Evolutionary conservation across 2,329 filamentous ascomycete species (phyloP), one percentile per base, ranked within the genome.

Genomic region (Fusarium papillatum): DNA sequence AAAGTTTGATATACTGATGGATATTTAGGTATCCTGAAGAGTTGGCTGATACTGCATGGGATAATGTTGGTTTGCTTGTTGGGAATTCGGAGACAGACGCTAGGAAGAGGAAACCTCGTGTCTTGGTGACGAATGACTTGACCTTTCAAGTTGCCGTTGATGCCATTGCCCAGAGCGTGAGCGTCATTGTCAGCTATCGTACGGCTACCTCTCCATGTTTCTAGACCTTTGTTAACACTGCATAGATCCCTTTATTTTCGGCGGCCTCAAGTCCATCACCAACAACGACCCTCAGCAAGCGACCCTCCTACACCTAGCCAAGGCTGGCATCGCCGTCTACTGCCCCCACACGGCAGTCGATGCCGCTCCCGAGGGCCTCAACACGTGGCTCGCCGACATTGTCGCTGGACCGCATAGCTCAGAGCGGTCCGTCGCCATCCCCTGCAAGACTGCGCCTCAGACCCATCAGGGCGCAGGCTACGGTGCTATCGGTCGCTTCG

Each of bases 261-360:
- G 94, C 61, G 94, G 94, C 65, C 89, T 99, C 78, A 99, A 98
- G 85, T 93, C 95, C 75, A 87, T 99, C 81, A 98, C 95, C 39
- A 90, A 95, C 60, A 89, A 90, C 73, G 94, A 99, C 81, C 90
- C 95, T 13, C 97, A 98, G 83, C 97, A 99, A 82, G 90, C 93
- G 53, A 95, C 95, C 9, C 90, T 99, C 38, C 89, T 99, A 6
- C 91, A 93, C 55, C 90, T 99, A 16, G 94, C 93, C 59, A 94
- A 95, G 74, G 92, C 94, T 83, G 96, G 96, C 41, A 95, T 99
- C 80, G 97, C 95, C 76, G 95, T 99, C 68, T 99, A 98, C 87
- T 95, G 94, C 76, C 97, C 97, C 1, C 97, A 99, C 85, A 99
- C 97, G 1, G 96, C 97, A 17, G 92, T 98, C 53, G 97, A 99